phyloP scores from a whole-genome alignment of 179 eudicot species.

The Nepenthes alata region DNA sequence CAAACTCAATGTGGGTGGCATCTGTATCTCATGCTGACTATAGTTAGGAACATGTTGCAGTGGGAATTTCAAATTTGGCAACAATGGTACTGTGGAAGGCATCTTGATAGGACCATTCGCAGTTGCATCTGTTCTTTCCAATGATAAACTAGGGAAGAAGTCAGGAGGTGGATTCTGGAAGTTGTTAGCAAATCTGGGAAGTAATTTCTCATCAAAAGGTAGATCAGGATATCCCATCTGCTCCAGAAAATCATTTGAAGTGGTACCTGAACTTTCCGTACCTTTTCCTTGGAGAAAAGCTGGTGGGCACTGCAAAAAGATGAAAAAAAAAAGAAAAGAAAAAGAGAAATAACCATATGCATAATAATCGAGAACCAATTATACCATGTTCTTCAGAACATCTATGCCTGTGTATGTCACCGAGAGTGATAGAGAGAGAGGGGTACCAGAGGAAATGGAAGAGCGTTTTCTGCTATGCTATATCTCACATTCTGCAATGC shows the following conservation, averaged over 20 bases:
- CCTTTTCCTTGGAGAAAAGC: slow-evolving; percentile 31
- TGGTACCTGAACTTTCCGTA: slow-evolving; percentile 30
- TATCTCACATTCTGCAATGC: slow-evolving; percentile 25
- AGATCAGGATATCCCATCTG: slow-evolving; percentile 64
- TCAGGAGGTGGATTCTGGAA: slow-evolving; percentile 36
- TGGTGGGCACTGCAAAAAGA: slow-evolving; percentile 45
- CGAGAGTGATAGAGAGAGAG: slow-evolving; percentile 18
- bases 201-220: slow-evolving; percentile 52
- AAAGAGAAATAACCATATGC: slow-evolving; percentile 1
- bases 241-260: slow-evolving; percentile 45
- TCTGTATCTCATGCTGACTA: slow-evolving; percentile 38
- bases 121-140: slow-evolving; percentile 46
- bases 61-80: slow-evolving; percentile 54
- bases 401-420: not conserved
- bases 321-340: not conserved
- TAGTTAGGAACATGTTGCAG: slow-evolving; percentile 25
- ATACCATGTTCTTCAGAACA: no score
- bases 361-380: no score
- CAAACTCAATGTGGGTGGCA: slow-evolving; percentile 45
- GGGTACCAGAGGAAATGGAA: slow-evolving; percentile 37
- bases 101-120: slow-evolving; percentile 20
- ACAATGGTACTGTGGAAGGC: slow-evolving; percentile 39
- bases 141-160: slow-evolving; percentile 50
- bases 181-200: slow-evolving; percentile 37
- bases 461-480: slow-evolving; percentile 21